A percentile compares a stretch with the other conserved stretches of the same genome.
Evolutionary conservation across 1,284 basidiomycete genomes (phyloP).

Genomic region (Apiotrichum gamsii): DNA sequence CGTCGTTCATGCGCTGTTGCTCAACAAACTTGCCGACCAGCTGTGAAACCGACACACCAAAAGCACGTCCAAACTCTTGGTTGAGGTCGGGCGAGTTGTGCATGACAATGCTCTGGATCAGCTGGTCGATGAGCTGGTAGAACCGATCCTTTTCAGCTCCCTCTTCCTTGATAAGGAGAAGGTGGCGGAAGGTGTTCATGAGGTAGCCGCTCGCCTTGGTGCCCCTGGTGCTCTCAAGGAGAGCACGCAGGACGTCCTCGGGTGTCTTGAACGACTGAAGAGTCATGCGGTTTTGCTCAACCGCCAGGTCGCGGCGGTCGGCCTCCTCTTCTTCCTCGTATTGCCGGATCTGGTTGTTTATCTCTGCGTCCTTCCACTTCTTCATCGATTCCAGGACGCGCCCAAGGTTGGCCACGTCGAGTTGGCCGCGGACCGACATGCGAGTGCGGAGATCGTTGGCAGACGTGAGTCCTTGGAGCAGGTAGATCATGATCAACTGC

Average conservation of each 20-base stretch:
- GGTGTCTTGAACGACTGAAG: conserved; percentile 73
- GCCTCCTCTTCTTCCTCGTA: conserved; percentile 66
- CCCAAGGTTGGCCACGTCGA: conserved; percentile 78
- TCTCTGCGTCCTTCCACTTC: conserved; percentile 54
- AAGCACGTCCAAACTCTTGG: conserved; percentile 71
- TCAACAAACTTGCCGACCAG: conserved; percentile 88
- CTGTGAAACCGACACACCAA: conserved; percentile 83
- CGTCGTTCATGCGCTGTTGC: conserved; percentile 71
- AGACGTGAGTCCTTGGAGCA: conserved; percentile 27
- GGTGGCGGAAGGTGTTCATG: conserved; percentile 83
- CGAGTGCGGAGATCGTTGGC: conserved; percentile 38
- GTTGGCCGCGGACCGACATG: conserved; percentile 55
- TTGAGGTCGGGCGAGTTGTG: conserved; percentile 65
- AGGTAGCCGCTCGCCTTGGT: conserved; percentile 80
- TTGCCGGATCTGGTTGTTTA: conserved; percentile 64
- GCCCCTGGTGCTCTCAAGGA: conserved; percentile 66
- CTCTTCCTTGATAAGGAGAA: conserved; percentile 83
- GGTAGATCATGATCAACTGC: conserved; percentile 30
- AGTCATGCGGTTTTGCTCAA: conserved; percentile 64
- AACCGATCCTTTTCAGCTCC: conserved; percentile 76
- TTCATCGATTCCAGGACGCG: conserved; percentile 68
- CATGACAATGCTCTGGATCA: conserved; percentile 87
- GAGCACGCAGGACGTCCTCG: conserved; percentile 78
- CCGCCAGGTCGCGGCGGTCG: conserved; percentile 71
- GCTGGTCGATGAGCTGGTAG: conserved; percentile 88